Conservation (phyloP, 1,139 yeast genomes). For the Komagataea norvegica region DNA sequence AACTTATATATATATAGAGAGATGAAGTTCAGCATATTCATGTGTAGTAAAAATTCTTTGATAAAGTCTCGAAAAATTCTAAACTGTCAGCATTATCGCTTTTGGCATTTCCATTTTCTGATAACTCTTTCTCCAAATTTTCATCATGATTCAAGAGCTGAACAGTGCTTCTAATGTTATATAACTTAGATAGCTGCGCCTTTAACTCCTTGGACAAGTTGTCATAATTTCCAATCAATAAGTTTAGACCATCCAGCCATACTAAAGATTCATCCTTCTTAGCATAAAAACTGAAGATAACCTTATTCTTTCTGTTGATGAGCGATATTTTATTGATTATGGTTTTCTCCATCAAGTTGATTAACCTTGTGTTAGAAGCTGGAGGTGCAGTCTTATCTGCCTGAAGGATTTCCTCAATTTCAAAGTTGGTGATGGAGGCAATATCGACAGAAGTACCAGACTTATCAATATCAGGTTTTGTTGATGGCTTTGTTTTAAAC, state of each 20-base stretch:
- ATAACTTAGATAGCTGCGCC: constrained; percentile 51
- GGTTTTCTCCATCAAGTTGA: constrained; percentile 49
- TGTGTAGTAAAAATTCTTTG: constrained; percentile 42
- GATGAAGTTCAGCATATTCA: constrained; percentile 13
- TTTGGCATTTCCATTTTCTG: constrained; percentile 22
- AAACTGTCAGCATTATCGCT: constrained; percentile 40
- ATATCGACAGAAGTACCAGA: constrained; percentile 36
- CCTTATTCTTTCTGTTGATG: constrained; percentile 38
- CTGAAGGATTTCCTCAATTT: constrained; percentile 41
- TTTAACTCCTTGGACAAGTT: constrained; percentile 55
- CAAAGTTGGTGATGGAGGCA: constrained; percentile 38
- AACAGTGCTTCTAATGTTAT: constrained; percentile 57
- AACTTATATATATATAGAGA: not conserved
- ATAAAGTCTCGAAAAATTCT: constrained; percentile 37
- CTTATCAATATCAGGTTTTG: constrained; percentile 55
- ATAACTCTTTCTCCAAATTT: constrained; percentile 22
- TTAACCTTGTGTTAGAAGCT: constrained; percentile 34
- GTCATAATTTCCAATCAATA: constrained; percentile 41
- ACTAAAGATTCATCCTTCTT: constrained; percentile 65
- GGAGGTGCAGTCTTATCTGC: constrained; percentile 22
- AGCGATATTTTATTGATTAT: constrained; percentile 52
- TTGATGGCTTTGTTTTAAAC: constrained; percentile 43
- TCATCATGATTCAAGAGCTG: constrained; percentile 48
- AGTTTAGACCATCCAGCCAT: constrained; percentile 77
- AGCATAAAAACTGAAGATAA: constrained; percentile 57